These are phyloP conservation scores for Oemleria cerasiformis DNA, from an alignment of 306 rosid genomes.

Conservation along the genomic window DNA sequence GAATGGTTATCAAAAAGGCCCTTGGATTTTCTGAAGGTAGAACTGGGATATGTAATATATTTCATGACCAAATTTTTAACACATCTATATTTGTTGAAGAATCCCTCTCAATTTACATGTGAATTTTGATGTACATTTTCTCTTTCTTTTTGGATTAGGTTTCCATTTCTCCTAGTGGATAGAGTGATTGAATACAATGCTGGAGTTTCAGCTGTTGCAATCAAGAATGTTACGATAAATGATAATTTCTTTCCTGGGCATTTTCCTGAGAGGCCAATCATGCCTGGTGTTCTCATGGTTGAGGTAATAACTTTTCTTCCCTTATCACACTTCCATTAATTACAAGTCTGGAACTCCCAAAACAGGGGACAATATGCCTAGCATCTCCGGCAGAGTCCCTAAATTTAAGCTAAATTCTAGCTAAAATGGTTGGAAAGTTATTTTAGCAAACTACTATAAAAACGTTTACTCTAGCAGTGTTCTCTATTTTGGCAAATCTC, in stretches of 20 bases:
- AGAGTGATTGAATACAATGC: conserved; percentile 59
- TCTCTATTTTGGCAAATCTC: no score
- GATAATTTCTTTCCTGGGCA: conserved; percentile 97
- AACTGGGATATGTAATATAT: not conserved
- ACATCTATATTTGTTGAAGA: not conserved
- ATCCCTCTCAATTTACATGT: not conserved
- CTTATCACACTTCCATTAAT: not conserved
- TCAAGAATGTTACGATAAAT: conserved; percentile 66
- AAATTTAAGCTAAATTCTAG: no score
- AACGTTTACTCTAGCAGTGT: no score
- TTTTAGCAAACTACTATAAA: no score
- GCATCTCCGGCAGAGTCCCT: no score
- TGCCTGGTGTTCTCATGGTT: conserved; percentile 96
- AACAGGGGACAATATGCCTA: not conserved
- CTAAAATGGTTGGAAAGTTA: no score
- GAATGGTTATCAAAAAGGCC: not conserved
- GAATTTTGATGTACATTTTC: not conserved
- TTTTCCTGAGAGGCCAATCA: conserved; percentile 91
- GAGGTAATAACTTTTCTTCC: conserved; percentile 51
- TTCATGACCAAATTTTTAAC: not conserved
- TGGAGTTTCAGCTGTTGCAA: conserved; percentile 49
- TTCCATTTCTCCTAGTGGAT: conserved; percentile 92
- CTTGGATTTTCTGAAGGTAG: no score
- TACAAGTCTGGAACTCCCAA: not conserved
- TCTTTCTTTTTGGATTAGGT: conserved; percentile 42